Evolutionary conservation across 495 filamentous ascomycete species (phyloP), one percentile per base, ranked within the genome.

Genomic region (Astrocystis sublimbata): DNA sequence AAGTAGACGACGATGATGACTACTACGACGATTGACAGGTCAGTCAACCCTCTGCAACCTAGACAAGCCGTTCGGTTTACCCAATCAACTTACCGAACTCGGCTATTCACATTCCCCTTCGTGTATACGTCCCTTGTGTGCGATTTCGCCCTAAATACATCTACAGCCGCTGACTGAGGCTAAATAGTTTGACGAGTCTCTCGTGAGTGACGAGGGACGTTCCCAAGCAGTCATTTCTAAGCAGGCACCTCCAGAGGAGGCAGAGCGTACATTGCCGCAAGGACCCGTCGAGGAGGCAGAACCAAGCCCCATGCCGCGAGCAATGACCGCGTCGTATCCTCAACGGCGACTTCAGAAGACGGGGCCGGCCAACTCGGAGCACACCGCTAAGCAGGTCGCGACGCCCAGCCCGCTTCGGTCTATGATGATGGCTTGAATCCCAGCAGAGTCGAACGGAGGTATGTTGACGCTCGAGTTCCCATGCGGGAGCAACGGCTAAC

Each of bases 1-100:
- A 98, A 77, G 85, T 88, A 68, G 88, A 90, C 76, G 93, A 97
- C 77, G 94, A 98, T 77, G 94, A 98, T 81, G 93, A 98, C 71
- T 97, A 96, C 82, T 98, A 98, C 79, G 94, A 98, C 81, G 92
- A 89, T 90, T 73, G 70, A 73, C 63, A 64, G 61, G 58, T 62
- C 66, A 66, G 70, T 60, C 45, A 50, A 46, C 28, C 12, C 33
- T 26, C 28, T 58, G 13, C 43, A 61, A 56, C 40, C 30, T 55
- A 62, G 42, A 62, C 21, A 62, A 56, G 51, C 41, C 42, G 17
- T 62, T n/a, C 23, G 42, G 15, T 56, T 28, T 43, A 35, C 6
- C 3, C 17, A 3, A 45, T 17, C 12, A 33, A 21, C 21, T 36
- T 60, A 15, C 23, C 35, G 10, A 51, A 36, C n/a, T 24, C 17